Conservation (phyloP, 805 yeast species). For the Saccharomycopsis babjevae region DNA sequence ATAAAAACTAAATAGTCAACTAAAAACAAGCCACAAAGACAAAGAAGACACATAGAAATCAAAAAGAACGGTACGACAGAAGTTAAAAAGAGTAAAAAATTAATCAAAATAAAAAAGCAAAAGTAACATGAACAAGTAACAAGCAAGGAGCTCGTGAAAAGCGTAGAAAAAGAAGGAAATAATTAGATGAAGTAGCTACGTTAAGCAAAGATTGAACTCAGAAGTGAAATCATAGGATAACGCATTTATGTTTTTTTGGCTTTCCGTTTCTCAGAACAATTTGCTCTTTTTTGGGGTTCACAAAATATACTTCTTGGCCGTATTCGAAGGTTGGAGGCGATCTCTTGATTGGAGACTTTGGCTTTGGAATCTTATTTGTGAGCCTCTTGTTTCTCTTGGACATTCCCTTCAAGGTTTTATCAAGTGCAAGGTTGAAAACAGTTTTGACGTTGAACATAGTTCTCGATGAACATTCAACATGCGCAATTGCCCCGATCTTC, state of each 20-base stretch:
- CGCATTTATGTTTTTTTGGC: neutral
- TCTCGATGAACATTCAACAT: conserved; percentile 73
- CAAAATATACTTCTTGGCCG: neutral
- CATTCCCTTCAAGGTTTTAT: conserved; percentile 9
- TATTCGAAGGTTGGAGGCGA: conserved; percentile 9
- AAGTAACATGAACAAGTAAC: too few species aligned
- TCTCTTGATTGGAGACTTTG: neutral
- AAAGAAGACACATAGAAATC: neutral
- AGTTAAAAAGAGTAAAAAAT: neutral
- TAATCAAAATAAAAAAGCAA: neutral
- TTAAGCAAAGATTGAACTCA: neutral
- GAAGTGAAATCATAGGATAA: neutral
- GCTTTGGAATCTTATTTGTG: neutral
- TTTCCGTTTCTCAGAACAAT: neutral
- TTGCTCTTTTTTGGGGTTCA: neutral
- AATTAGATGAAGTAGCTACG: neutral
- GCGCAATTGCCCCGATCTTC: conserved; percentile 57
- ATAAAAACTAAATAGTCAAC: too few species aligned
- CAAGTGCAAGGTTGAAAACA: conserved; percentile 54
- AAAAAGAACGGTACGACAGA: neutral
- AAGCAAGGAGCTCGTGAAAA: neutral
- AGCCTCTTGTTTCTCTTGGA: neutral
- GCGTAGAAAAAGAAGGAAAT: neutral
- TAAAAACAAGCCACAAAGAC: too few species aligned
- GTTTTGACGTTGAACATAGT: conserved; percentile 53